Conservation (phyloP, 805 yeast species). For the Candida oleophila region DNA sequence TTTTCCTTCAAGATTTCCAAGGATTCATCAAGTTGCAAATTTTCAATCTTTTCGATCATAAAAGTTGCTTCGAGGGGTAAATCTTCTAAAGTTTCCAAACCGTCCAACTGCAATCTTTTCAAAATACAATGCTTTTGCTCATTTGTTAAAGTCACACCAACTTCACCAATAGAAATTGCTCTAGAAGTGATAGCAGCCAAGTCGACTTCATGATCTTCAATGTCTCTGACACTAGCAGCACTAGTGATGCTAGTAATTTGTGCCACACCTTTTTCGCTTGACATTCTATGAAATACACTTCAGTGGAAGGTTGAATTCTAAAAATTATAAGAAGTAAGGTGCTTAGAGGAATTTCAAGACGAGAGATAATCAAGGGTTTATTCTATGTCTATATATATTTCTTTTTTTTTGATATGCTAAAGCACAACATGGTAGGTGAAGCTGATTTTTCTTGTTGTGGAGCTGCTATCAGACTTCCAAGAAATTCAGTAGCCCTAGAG, state of each 20-base stretch:
- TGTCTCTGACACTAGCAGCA: constrained; percentile 1
- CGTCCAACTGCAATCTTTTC: constrained; percentile 24
- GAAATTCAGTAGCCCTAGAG: too few species aligned
- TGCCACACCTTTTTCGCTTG: neutral
- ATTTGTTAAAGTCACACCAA: constrained; percentile 21
- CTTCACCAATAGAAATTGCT: constrained; percentile 20
- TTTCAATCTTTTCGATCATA: constrained; percentile 25
- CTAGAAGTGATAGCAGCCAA: constrained; percentile 21
- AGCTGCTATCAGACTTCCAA: too few species aligned
- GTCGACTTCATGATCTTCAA: constrained; percentile 12
- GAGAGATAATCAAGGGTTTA: too few species aligned
- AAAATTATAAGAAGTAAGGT: neutral
- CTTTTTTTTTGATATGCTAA: too few species aligned
- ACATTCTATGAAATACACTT: neutral
- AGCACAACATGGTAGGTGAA: too few species aligned
- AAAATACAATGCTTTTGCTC: constrained; percentile 28
- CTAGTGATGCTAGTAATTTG: constrained; percentile 4
- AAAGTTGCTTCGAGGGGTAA: constrained; percentile 28
- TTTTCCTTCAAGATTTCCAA: constrained; percentile 38
- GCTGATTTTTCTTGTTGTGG: too few species aligned
- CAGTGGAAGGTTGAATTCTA: neutral
- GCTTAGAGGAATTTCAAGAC: too few species aligned
- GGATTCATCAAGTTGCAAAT: constrained; percentile 37
- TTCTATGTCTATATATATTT: too few species aligned
- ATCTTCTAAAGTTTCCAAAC: constrained; percentile 26